Evolutionary conservation across 2,329 filamentous ascomycete genomes (phyloP), one percentile per base, ranked within the genome.

Genomic region (Bipolaris sorokiniana): DNA sequence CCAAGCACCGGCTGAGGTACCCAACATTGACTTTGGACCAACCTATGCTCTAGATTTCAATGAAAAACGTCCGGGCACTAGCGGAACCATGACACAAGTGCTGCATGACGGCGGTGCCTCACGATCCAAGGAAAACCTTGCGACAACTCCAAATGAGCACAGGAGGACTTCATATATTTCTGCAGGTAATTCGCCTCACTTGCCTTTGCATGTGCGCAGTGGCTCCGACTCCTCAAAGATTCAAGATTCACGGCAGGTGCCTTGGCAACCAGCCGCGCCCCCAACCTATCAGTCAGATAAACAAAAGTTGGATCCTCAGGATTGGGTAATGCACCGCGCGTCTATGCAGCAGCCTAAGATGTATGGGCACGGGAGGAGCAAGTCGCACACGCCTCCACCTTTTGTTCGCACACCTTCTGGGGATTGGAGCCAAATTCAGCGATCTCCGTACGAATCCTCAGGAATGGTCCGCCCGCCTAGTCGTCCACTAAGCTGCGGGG

Each of bases 11-110:
- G 81, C 84, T 22, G 82, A 86, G 54, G 87, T 96, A 58, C 91
- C 91, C 1, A 79, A 83, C 4, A 85, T 97, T 61, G 88, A 97
- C 74, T 97, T 97, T 77, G 94, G 94, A 0, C 91, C 89, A 5
- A 97, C 93, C 0, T 79, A 91, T 66, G 88, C 90, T 58, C 89
- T 92, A 55, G 80, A 79, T 59, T 83, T 85, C 26, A 79, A 79
- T 41, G 80, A 77, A 16, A 81, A 80, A 64, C 82, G 84, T 7
- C 84, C 85, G n/a, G 80, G 74, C 40, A 86, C 84, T 1, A 83
- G 81, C 46, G 83, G 83, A 42, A 83, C 83, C 2, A 73, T 84
- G 56, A 82, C 75, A 0, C 77, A 78, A 49, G 70, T 62, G 18
- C 48, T 64, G 20, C 68, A 74, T 31, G 69, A 77, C 15, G 61